Evolutionary conservation across 768 basidiomycete genomes (phyloP).

Genomic region (Favolaschia claudopus): DNA sequence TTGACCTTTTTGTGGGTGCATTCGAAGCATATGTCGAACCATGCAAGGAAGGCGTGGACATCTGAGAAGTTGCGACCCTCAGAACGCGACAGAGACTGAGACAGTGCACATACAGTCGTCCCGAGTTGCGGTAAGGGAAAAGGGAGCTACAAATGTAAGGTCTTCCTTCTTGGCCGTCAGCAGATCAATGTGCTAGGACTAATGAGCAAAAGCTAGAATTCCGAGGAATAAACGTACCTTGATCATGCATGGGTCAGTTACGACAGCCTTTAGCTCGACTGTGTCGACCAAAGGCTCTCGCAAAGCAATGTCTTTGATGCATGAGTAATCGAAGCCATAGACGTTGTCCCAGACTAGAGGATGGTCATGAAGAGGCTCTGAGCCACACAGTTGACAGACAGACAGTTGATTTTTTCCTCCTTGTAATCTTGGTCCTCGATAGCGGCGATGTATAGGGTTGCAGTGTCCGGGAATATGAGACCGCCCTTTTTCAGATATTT

Average conservation of each 20-base stretch:
- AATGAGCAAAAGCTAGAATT: neutral
- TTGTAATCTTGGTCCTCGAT: constrained; percentile 99
- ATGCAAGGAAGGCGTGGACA: constrained; percentile 96
- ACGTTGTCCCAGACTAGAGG: constrained; percentile 99
- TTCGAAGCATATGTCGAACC: constrained; percentile 97
- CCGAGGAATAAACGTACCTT: constrained; percentile 59
- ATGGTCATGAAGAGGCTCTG: neutral
- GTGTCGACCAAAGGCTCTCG: constrained; percentile 97
- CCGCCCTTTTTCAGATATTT: constrained; percentile 93
- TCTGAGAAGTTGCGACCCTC: constrained; percentile 55
- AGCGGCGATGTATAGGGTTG: constrained; percentile 91
- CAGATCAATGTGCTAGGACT: constrained; percentile 81
- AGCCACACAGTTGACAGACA: constrained; percentile 39
- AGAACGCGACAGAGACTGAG: neutral
- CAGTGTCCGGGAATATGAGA: constrained; percentile 95
- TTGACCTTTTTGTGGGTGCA: constrained; percentile 95
- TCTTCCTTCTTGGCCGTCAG: constrained; percentile 95
- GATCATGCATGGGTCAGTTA: constrained; percentile 89
- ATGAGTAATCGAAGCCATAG: constrained; percentile 99
- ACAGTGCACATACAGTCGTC: constrained; percentile 84
- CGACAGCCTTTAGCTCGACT: constrained; percentile 96
- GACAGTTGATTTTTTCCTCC: constrained; percentile 99
- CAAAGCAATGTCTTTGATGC: constrained; percentile 98
- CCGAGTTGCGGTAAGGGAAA: constrained; percentile 81
- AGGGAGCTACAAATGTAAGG: constrained; percentile 83